Base-by-base conservation (phyloP, 176 grass and related monocot genomes). In the Triticum urartu region DNA sequence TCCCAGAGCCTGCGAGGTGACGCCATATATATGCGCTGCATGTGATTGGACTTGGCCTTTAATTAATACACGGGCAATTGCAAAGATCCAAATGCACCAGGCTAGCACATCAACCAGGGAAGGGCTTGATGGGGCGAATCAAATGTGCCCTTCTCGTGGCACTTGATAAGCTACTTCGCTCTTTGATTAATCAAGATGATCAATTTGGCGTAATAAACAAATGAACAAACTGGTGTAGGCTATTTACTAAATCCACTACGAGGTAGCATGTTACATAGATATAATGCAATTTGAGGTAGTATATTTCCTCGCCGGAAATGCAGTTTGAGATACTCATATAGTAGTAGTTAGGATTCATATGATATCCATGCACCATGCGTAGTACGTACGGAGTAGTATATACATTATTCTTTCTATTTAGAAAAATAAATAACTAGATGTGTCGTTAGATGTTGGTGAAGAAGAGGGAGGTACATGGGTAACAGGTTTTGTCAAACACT, bases 111-210 rank as follows among this genome's bases (percentile, higher is more conserved):
- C 35, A 64, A 14, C 65, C 4, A 13, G 26, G 63, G 5, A 30
- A 64, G 11, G 24, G 20, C 59, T 80, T 89, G 88, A 85, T 81
- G 45, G 35, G 50, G 64, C 45, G 36, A 80, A 90, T 90, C 85
- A 91, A 75, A 75, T 80, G 85, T 87, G 80, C 20, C 72, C 30
- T 78, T 77, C 63, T 72, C 54, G 42, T 30, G 18, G 56, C 89
- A 86, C 84, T 83, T 90, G 79, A 15, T 65, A 33, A 83, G 34
- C 75, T 68, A 80, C 80, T 84, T 91, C 80, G 6, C 67, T 60
- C 35, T 17, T 84, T 76, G 38, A 64, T 80, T 75, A 60, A 4
- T 48, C 21, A 33, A 43, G 38, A n/a, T 80, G 35, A 15, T 26
- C 75, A 60, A 74, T 24, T 68, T 87, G 80, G 14, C 36, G 28